Percentiles rank a stretch among this genome's conserved stretches.
Evolutionary conservation across 2,329 filamentous ascomycete species (phyloP).

Genomic region (Sclerotiophoma versabilis): DNA sequence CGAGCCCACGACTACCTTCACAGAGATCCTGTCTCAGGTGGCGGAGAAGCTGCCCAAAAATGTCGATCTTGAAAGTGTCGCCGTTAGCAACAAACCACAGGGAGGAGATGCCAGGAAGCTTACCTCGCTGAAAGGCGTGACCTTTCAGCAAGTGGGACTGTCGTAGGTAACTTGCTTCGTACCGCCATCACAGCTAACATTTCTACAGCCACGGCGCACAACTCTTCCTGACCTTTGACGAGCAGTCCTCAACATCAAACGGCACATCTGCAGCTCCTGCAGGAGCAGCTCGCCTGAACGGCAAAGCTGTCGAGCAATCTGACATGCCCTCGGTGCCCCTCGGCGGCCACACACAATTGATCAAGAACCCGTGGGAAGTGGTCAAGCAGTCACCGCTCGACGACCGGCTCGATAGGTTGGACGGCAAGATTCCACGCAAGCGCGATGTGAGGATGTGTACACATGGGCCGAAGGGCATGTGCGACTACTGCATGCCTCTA

Average conservation of each 20-base stretch:
- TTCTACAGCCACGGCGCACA: slow-evolving; percentile 82
- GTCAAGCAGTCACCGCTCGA: slow-evolving; percentile 89
- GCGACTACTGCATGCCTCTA: slow-evolving; percentile 96
- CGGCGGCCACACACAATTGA: slow-evolving; percentile 64
- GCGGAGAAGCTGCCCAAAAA: slow-evolving; percentile 66
- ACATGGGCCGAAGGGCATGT: slow-evolving; percentile 97
- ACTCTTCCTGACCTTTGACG: slow-evolving; percentile 83
- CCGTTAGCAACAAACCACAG: slow-evolving; percentile 67
- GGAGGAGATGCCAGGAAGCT: slow-evolving; percentile 65
- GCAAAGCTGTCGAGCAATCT: slow-evolving; percentile 72
- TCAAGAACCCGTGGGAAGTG: slow-evolving; percentile 92
- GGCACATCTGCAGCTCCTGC: slow-evolving; percentile 50
- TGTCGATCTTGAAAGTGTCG: slow-evolving; percentile 62
- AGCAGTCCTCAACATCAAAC: slow-evolving; percentile 61
- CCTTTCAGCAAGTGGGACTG: slow-evolving; percentile 64
- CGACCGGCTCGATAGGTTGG: slow-evolving; percentile 81
- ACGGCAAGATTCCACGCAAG: slow-evolving; percentile 85
- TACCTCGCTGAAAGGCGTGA: slow-evolving; percentile 60
- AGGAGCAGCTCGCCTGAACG: slow-evolving; percentile 73
- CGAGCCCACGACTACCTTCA: slow-evolving; percentile 76
- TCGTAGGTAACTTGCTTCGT: slow-evolving; percentile 51
- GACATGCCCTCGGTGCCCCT: slow-evolving; percentile 70
- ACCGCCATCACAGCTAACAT: slow-evolving; percentile 26
- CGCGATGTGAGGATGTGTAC: slow-evolving; percentile 87
- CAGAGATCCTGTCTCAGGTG: slow-evolving; percentile 62